phyloP scores from a whole-genome alignment of 1,284 basidiomycete species.

The Fomitopsis palustris region DNA sequence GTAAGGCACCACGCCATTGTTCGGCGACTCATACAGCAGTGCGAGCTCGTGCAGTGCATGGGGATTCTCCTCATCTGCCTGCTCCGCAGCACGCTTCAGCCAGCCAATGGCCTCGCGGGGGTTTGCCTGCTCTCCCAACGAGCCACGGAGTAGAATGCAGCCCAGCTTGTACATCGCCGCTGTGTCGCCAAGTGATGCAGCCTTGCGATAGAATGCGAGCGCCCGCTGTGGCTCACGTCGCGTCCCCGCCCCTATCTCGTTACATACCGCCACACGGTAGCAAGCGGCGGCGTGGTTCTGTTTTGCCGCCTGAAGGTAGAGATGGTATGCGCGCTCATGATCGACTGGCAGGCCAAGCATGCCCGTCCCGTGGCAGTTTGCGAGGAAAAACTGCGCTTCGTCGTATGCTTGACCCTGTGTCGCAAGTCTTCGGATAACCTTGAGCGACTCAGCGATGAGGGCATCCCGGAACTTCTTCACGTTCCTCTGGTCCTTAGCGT shows the following conservation, averaged over 20 bases:
- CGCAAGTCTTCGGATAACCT: constrained; percentile 89
- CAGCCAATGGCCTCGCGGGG: constrained; percentile 91
- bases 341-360: constrained; percentile 93
- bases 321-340: constrained; percentile 96
- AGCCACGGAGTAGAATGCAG: constrained; percentile 89
- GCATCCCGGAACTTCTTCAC: constrained; percentile 89
- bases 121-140: constrained; percentile 83
- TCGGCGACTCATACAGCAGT: constrained; percentile 81
- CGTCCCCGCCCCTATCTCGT: constrained; percentile 99
- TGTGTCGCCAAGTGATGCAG: constrained; percentile 93
- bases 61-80: constrained; percentile 98
- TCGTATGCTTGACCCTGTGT: constrained; percentile 88
- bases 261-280: constrained; percentile 98
- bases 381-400: constrained; percentile 99
- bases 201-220: constrained; percentile 95
- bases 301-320: constrained; percentile 98
- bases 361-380: constrained; percentile 96
- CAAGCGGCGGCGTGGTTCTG: constrained; percentile 95
- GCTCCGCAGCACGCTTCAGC: constrained; percentile 92
- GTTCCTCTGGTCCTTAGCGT: constrained; percentile 73
- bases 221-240: constrained; percentile 85
- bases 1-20: constrained; percentile 60
- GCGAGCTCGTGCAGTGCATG: constrained; percentile 98
- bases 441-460: constrained; percentile 86
- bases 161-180: constrained; percentile 99